These are phyloP conservation scores for Fraxinus sp. DNA, from an alignment of 305 asterid genomes.

Conservation along the genomic window DNA sequence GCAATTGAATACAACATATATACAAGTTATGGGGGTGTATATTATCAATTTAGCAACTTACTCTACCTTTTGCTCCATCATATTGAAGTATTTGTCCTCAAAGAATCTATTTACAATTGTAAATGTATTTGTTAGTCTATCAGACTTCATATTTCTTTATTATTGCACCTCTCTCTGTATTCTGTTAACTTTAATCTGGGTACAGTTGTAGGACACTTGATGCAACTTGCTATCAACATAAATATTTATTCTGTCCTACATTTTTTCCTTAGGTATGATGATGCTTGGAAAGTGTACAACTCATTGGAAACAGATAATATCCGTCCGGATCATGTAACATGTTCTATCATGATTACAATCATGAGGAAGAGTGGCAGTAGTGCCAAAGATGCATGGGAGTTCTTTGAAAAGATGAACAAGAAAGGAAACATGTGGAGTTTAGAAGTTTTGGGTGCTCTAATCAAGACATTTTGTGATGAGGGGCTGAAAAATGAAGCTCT, in stretches of 20 bases:
- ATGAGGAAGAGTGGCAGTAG: slow-evolving; percentile 73
- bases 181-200: not conserved
- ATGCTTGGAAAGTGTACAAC: slow-evolving; percentile 75
- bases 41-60: not conserved
- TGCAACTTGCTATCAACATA: slow-evolving; percentile 7
- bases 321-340: slow-evolving; percentile 79
- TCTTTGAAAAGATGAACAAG: slow-evolving; percentile 61
- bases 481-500: slow-evolving; percentile 85
- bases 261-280: slow-evolving; percentile 57
- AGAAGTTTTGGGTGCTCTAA: slow-evolving; percentile 74
- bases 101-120: not conserved
- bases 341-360: slow-evolving; percentile 75
- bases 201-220: slow-evolving; percentile 8
- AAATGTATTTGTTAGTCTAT: not conserved
- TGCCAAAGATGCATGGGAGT: slow-evolving; percentile 78
- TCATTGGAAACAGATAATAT: slow-evolving; percentile 60
- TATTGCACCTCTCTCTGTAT: not conserved
- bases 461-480: slow-evolving; percentile 86
- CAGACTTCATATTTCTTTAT: not conserved
- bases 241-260: not conserved
- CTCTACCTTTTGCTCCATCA: not conserved
- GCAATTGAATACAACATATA: not conserved
- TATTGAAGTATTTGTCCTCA: not conserved
- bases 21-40: not conserved
- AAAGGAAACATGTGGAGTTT: slow-evolving; percentile 77